Evolutionary conservation across 2,329 filamentous ascomycete species (phyloP).

Genomic region (Cyphellophora attinorum): DNA sequence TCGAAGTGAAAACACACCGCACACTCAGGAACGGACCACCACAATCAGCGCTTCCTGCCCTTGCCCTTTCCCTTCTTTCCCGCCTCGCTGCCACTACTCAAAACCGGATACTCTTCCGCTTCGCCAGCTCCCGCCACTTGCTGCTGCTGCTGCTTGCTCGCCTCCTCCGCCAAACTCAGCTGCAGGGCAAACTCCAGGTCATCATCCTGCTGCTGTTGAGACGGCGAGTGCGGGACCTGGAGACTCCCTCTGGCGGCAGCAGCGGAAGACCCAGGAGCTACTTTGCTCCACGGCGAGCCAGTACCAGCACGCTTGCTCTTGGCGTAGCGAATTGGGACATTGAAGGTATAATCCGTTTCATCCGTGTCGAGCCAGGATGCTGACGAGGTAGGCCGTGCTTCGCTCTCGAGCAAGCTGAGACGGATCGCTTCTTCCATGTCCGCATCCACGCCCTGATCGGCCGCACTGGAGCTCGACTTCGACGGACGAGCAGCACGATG

Average conservation of each 20-base stretch:
- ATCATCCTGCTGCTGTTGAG: slow-evolving; percentile 35
- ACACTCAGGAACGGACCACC: too few relatives aligned
- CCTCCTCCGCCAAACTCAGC: slow-evolving; percentile 48
- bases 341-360: slow-evolving; percentile 9
- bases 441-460: slow-evolving; percentile 27
- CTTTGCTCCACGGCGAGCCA: slow-evolving; percentile 11
- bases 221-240: slow-evolving; percentile 12
- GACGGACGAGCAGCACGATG: not conserved
- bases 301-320: slow-evolving; percentile 18
- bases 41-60: not conserved
- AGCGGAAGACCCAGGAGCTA: too few relatives aligned
- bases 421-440: slow-evolving; percentile 56
- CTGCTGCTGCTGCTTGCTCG: too few relatives aligned
- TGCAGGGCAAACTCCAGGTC: slow-evolving; percentile 55
- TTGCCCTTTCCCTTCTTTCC: not conserved
- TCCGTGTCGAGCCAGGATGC: slow-evolving; percentile 8
- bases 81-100: not conserved
- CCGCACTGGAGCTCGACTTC: not conserved
- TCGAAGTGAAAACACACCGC: too few relatives aligned
- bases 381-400: slow-evolving; percentile 12
- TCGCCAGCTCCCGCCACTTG: too few relatives aligned
- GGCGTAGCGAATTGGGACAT: slow-evolving; percentile 27
- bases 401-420: slow-evolving; percentile 34
- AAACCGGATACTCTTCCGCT: not conserved
- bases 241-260: slow-evolving; percentile 25